Base-by-base conservation (phyloP, 2,329 filamentous ascomycete species). In the Nothophoma quercina region DNA sequence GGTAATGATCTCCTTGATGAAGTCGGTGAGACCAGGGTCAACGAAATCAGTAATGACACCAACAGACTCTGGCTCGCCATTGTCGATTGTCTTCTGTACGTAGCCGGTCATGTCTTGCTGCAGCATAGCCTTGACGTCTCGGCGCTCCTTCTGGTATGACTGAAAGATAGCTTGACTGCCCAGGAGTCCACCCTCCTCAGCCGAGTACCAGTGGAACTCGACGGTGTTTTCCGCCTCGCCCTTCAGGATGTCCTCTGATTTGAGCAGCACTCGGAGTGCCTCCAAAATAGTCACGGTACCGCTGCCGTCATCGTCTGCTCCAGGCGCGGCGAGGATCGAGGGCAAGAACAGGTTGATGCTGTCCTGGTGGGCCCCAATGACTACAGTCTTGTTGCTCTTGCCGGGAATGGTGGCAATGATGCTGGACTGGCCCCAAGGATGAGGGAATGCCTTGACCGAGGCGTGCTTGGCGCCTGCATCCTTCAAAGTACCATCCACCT, bases 171-270 rank as follows among this genome's bases (percentile, higher is more conserved):
- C 93, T 74, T 96, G 92, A 66, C 89, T 93, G 53, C 92, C 92
- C 3, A 96, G 83, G 36, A 96, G 81, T 26, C 93, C 92, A 42
- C 88, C 91, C 75, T 96, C 92, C 73, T 96, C 92, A 9, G 91
- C 92, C 35, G 88, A 90, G 78, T 96, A 96, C 91, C 91, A 96
- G 77, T 97, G 93, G 75, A 98, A 98, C 78, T 98, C 93, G 63
- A 99, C 81, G 1, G 91, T 96, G 77, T 97, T 97, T 53, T 85
- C 76, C 4, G 87, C 88, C 60, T 90, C 85, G 29, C 91, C 91
- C 42, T 82, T 77, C 29, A 87, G 76, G 54, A 96, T 83, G 43
- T 87, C 83, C 56, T 88, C 77, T n/a, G 88, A 88, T 62, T 84
- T 83, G 49, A 97, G 82, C 7, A 98, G 82, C 34, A 90, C 88